Evolutionary conservation across 2,329 filamentous ascomycete species (phyloP).

Genomic region (Fusarium siculi): DNA sequence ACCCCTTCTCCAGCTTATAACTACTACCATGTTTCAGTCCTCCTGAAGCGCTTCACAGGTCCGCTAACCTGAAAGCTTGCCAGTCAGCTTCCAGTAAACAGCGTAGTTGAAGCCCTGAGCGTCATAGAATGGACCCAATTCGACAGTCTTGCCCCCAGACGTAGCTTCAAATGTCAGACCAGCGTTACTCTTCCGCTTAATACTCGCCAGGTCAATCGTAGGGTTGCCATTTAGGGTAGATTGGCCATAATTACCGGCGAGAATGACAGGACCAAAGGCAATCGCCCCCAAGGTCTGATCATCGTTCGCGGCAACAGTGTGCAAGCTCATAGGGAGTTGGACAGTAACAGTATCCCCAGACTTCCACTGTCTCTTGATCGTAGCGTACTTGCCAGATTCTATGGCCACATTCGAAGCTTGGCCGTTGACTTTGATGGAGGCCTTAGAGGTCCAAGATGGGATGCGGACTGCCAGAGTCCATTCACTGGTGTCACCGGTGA

Average conservation of each 20-base stretch:
- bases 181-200: conserved; percentile 37
- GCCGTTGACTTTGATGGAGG: conserved; percentile 56
- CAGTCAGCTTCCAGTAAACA: conserved; percentile 52
- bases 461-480: conserved; percentile 57
- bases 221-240: conserved; percentile 42
- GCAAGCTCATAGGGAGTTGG: conserved; percentile 58
- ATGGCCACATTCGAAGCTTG: conserved; percentile 40
- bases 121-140: conserved; percentile 54
- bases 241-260: conserved; percentile 58
- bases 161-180: conserved; percentile 49
- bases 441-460: conserved; percentile 56
- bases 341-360: conserved; percentile 56
- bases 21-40: rapidly evolving
- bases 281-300: conserved; percentile 55
- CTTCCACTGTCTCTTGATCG: conserved; percentile 54
- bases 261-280: conserved; percentile 58
- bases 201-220: conserved; percentile 44
- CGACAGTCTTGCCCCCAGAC: conserved; percentile 45
- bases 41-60: rapidly evolving
- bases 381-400: conserved; percentile 54
- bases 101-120: conserved; percentile 56
- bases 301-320: conserved; percentile 59
- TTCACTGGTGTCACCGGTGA: conserved; percentile 50
- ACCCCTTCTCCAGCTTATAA: too few relatives aligned
- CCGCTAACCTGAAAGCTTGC: not conserved